Base-by-base conservation (phyloP, 441 rosid species). In the Erodium moschatum region DNA sequence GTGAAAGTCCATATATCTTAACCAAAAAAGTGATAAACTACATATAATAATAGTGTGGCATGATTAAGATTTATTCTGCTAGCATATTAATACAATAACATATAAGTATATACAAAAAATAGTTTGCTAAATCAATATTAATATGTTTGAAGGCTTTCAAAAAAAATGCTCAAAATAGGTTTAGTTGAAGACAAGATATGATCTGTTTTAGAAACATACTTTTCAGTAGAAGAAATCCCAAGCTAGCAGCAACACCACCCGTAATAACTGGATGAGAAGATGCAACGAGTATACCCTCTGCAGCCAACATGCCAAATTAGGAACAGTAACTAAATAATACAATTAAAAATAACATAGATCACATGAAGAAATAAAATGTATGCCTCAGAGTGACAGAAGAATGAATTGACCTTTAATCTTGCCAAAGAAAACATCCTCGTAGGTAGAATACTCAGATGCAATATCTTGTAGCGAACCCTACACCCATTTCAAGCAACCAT, bases 211-310 rank as follows among this genome's bases (percentile, higher is more conserved):
- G 54, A 56, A 56, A 19, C 85, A 66, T 87, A 92, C 98, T 82
- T 73, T 89, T 87, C 54, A 86, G 73, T 11, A 79, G 75, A 46
- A 89, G 54, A 58, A 81, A 69, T 68, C 96, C 94, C 68, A 82
- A 79, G 8, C 95, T 89, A 75, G 79, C 70, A 66, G 84, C 85
- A 70, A 77, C 82, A 4, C 86, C 84, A 2, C 80, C 79, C 3
- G 89, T 74, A 68, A 82, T 72, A 64, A 86, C 11, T 48, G 96
- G 90, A 78, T 83, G 85, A 5, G 87, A 79, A 69, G 83, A 88
- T 69, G 96, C 96, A 72, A 85, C 54, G 10, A 82, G 72, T 60
- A 90, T 77, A 38, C 87, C 89, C 81, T 90, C 98, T 90, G 76
- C 83, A 76, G 50, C 31, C 72, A 77, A 33, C 62, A 56, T 7